Base-by-base conservation (phyloP, 495 filamentous ascomycete species). In the Trichocladium uniseriatum region DNA sequence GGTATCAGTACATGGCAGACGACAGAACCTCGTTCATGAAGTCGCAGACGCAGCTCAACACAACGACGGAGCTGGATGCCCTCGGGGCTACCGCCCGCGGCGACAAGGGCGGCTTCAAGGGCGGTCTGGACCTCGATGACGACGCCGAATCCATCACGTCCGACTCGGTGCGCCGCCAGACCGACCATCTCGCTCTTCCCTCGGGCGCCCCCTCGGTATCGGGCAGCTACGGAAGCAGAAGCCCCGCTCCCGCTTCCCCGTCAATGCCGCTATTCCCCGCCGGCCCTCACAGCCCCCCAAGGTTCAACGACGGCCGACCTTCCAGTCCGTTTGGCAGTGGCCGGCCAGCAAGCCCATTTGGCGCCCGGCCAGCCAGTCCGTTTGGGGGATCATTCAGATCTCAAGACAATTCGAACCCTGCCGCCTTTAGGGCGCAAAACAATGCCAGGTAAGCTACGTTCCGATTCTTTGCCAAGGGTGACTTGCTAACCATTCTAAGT, bases 1-100 rank as follows among this genome's bases (percentile, higher is more conserved):
- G 92, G 35, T 98, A 97, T 69, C 88, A 95, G 67, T 89, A 87
- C 48, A 96, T 98, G 89, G 82, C 84, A 36, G 92, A 97, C 62
- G 92, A 97, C 69, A 81, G 92, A 45, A 87, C 86, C 46, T 96
- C 89, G 9, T 96, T 97, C 73, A 96, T 96, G 83, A 98, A 98
- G 74, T 96, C 90, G 3, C 86, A 94, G 58, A 85, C 87, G 14
- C 81, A 89, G 58, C 76, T 97, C 47, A 89, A 79, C 14, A 66
- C 70, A n/a, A 78, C 76, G 20, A 95, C 92, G 5, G 94, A 98
- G 62, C 74, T 98, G 52, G 92, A 97, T 67, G 92, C 92, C 11
- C 75, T 98, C 28, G 94, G 87, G 48, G 89, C 86, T 21, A 96
- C 92, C 6, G 92, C 92, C 38, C 84, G 92, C 53, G 91, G 90